Base-by-base conservation (phyloP, 768 basidiomycete species). In the Trametes coccinea region DNA sequence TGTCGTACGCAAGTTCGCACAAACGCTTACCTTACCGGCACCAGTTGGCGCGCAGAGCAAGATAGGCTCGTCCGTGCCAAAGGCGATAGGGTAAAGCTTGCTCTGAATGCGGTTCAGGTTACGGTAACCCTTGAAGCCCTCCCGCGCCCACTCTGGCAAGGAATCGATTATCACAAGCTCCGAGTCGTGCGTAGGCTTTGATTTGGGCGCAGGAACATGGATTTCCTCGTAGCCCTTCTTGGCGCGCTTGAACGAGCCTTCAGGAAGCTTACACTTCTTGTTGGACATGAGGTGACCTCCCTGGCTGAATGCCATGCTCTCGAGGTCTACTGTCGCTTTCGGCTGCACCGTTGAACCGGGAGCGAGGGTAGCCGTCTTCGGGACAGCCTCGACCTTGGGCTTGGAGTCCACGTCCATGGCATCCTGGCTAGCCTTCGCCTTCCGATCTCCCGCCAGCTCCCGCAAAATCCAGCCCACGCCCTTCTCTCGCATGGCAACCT, bases 191-290 rank as follows among this genome's bases (percentile, higher is more conserved):
- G 81, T 77, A 0, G 83, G 80, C 64, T 89, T 86, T 61, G 87
- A 82, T 78, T 95, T 95, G 9, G 95, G 95, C 0, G 92, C 89
- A 4, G 95, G 95, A 0, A 99, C 92, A 64, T 98, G 95, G 34
- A 99, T 95, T 74, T 99, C 97, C 73, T 98, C 97, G 73, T 92
- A 98, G 1, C 97, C 95, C 74, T 99, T 99, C 76, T 90, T 88
- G 16, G 92, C 84, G 48, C 96, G 89, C 77, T 98, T 98, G 83
- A 98, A 95, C 14, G 95, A 97, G 4, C 97, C 97, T 43, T 97
- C 94, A 0, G 97, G 97, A 3, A 98, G 86, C 72, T 95, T 97
- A 77, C 90, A 92, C 77, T 98, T 98, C 77, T 98, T 98, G 79
- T 98, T 98, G 14, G 93, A 93, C 96, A 98, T 99, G 62, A 98